phyloP scores from a whole-genome alignment of 495 filamentous ascomycete genomes.

The Penicillium cataractarum region DNA sequence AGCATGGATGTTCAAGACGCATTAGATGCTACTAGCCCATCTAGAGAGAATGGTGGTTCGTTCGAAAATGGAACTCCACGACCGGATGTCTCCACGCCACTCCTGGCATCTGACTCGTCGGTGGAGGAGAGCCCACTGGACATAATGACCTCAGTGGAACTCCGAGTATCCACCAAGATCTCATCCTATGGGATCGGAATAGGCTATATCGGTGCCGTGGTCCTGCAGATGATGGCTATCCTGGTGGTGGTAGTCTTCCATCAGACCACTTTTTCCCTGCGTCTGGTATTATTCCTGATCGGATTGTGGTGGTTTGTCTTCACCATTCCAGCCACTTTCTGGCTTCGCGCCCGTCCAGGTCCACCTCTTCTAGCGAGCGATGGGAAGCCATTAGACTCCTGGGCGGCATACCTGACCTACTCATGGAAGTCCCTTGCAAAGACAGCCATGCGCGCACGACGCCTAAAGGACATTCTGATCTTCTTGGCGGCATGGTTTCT shows the following conservation, averaged over 20 bases:
- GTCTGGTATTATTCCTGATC: constrained; percentile 81
- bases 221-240: constrained; percentile 78
- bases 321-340: constrained; percentile 84
- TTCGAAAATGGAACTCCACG: not conserved
- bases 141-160: constrained; percentile 57
- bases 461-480: constrained; percentile 80
- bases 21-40: not conserved
- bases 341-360: constrained; percentile 88
- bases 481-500: constrained; percentile 95
- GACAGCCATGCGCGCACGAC: constrained; percentile 76
- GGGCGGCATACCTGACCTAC: constrained; percentile 69
- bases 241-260: constrained; percentile 66
- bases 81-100: constrained; percentile 40
- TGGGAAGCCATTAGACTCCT: constrained; percentile 47
- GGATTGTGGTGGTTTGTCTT: constrained; percentile 96
- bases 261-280: constrained; percentile 77
- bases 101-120: constrained; percentile 23
- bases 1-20: not conserved
- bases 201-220: constrained; percentile 82
- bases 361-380: constrained; percentile 63
- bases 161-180: constrained; percentile 79
- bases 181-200: constrained; percentile 90
- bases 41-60: constrained; percentile 34
- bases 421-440: constrained; percentile 85
- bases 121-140: constrained; percentile 19